Evolutionary conservation across 148 eudicot genomes (phyloP).

Genomic region (Dianthus caryophyllus): DNA sequence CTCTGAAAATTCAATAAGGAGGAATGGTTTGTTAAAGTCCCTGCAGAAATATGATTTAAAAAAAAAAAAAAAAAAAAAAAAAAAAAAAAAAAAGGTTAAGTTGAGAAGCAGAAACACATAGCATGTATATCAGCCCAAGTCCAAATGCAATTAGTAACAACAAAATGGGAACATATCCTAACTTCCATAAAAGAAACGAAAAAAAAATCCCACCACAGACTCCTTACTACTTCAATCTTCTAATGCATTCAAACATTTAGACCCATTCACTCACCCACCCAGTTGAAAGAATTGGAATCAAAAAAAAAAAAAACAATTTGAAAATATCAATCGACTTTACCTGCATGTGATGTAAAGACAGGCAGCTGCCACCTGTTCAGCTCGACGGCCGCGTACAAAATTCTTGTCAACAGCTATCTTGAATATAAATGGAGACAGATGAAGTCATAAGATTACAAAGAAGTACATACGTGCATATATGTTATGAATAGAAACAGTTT

Average conservation of each 20-base stretch:
- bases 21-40: conserved; percentile 55
- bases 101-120: no score
- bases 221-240: not conserved
- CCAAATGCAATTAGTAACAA: not conserved
- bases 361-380: conserved; percentile 65
- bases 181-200: not conserved
- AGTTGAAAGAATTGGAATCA: not conserved
- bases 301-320: not conserved
- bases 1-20: conserved; percentile 74
- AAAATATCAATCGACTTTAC: conserved; percentile 35
- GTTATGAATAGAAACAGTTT: conserved; percentile 1
- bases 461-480: conserved; percentile 5
- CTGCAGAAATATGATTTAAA: conserved; percentile 40
- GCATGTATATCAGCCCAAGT: not conserved
- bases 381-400: conserved; percentile 72
- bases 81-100: no score
- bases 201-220: not conserved
- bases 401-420: conserved; percentile 67
- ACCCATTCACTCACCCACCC: no score
- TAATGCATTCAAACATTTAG: not conserved
- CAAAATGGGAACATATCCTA: not conserved
- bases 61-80: no score
- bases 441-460: conserved; percentile 11
- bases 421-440: conserved; percentile 16
- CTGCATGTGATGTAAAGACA: conserved; percentile 79